These are phyloP conservation scores for Lasiodiplodia hormozganensis DNA, from an alignment of 2,329 filamentous ascomycete genomes.

Conservation along the genomic window DNA sequence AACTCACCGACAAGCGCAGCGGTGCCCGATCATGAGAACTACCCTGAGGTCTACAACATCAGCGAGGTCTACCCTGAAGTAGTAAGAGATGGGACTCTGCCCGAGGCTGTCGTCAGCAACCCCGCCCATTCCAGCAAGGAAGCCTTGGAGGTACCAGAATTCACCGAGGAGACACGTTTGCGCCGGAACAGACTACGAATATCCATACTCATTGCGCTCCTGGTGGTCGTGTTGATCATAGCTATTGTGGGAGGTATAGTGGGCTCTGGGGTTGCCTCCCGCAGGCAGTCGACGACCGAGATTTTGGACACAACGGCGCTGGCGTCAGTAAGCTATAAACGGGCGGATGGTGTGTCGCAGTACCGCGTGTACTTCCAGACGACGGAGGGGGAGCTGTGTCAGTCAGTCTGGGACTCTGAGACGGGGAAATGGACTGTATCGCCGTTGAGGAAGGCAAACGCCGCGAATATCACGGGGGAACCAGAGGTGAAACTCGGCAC, in stretches of 20 bases:
- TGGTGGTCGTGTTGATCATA: background rate
- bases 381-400: background rate
- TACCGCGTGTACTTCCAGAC: constrained; percentile 20
- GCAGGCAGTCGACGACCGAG: background rate
- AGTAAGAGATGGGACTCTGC: background rate
- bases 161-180: background rate
- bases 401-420: constrained; percentile 14
- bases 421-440: background rate
- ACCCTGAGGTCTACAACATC: constrained; percentile 4
- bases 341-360: constrained; percentile 6
- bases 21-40: background rate
- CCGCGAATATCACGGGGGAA: background rate
- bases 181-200: background rate
- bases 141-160: background rate
- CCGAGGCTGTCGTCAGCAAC: constrained; percentile 4
- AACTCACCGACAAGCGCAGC: too few species aligned
- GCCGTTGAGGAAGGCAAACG: background rate
- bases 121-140: background rate
- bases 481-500: constrained; percentile 14
- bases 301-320: constrained; percentile 16
- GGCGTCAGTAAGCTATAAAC: constrained; percentile 17
- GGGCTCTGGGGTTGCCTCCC: background rate
- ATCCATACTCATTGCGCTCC: background rate
- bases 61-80: constrained; percentile 5
- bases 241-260: constrained; percentile 2